These are phyloP conservation scores for Phlyctochytrium planicorne DNA, from an alignment of 192 early-diverging fungal genomes.

Conservation along the genomic window DNA sequence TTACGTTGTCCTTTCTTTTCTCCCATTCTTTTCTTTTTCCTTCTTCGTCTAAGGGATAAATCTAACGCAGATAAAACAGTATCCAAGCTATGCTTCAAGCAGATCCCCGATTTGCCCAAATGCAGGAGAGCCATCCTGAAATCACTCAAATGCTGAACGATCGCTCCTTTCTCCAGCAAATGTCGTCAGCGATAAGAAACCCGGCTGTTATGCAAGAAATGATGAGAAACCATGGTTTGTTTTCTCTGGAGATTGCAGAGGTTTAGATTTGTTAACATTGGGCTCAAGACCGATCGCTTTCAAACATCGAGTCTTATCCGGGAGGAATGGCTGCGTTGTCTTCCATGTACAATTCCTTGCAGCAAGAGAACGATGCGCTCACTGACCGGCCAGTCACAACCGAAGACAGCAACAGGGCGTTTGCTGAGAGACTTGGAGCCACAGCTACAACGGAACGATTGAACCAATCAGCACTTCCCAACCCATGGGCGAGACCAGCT, in stretches of 20 bases:
- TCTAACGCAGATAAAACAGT: too few relatives aligned
- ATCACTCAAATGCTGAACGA: slow-evolving; percentile 27
- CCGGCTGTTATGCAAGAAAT: slow-evolving; percentile 34
- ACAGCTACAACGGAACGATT: neutral
- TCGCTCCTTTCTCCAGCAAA: slow-evolving; percentile 27
- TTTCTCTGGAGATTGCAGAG: too few relatives aligned
- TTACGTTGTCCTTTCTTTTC: too few relatives aligned
- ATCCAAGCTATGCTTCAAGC: slow-evolving; percentile 31
- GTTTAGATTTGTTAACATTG: neutral
- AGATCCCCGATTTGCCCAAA: slow-evolving; percentile 24
- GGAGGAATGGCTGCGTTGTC: slow-evolving; percentile 31
- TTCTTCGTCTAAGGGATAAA: too few relatives aligned
- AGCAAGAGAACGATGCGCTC: slow-evolving; percentile 19
- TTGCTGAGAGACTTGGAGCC: slow-evolving; percentile 30
- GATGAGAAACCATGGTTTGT: slow-evolving; percentile 28
- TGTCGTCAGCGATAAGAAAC: slow-evolving; percentile 22
- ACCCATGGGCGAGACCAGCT: slow-evolving; percentile 29
- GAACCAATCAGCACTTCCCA: slow-evolving; percentile 24
- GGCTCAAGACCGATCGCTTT: slow-evolving; percentile 17
- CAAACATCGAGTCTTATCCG: slow-evolving; percentile 30
- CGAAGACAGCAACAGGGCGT: slow-evolving; percentile 31
- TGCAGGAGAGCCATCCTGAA: slow-evolving; percentile 31
- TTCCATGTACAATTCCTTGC: slow-evolving; percentile 27
- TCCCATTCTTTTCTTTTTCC: too few relatives aligned
- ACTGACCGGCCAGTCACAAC: slow-evolving; percentile 12